These are phyloP conservation scores for Calonectria pauciramosa DNA, from an alignment of 2,329 filamentous ascomycete species.

Conservation along the genomic window DNA sequence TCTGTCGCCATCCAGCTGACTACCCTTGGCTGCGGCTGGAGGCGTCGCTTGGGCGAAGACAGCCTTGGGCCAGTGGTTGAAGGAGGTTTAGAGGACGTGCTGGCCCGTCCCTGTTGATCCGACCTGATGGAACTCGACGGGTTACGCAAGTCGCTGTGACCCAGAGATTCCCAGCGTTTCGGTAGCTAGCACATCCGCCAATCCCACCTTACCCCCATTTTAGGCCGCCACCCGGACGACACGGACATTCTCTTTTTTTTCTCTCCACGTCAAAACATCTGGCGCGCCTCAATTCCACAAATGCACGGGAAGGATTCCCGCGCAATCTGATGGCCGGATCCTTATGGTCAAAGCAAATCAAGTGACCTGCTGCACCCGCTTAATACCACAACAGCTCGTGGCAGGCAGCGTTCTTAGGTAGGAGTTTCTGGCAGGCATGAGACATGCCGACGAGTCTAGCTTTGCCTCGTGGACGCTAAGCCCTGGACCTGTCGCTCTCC, in stretches of 20 bases:
- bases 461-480: conserved; percentile 36
- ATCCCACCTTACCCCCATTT: conserved; percentile 29
- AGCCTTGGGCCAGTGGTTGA: conserved; percentile 1
- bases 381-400: background rate
- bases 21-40: background rate
- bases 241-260: background rate
- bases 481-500: conserved; percentile 25
- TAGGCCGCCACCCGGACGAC: conserved; percentile 33
- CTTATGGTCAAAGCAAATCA: background rate
- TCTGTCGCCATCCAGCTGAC: background rate
- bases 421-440: background rate
- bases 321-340: background rate
- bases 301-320: background rate
- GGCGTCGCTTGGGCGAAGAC: background rate
- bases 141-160: conserved; percentile 31
- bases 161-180: conserved; percentile 39
- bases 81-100: conserved; percentile 1
- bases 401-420: background rate
- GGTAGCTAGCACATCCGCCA: conserved; percentile 43
- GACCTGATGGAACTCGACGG: conserved; percentile 10
- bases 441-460: conserved; percentile 12
- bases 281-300: background rate
- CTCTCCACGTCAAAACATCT: background rate
- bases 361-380: background rate
- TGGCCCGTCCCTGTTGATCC: conserved; percentile 15